phyloP scores from a whole-genome alignment of 805 yeast species.

The Myxozyma kluyveri region DNA sequence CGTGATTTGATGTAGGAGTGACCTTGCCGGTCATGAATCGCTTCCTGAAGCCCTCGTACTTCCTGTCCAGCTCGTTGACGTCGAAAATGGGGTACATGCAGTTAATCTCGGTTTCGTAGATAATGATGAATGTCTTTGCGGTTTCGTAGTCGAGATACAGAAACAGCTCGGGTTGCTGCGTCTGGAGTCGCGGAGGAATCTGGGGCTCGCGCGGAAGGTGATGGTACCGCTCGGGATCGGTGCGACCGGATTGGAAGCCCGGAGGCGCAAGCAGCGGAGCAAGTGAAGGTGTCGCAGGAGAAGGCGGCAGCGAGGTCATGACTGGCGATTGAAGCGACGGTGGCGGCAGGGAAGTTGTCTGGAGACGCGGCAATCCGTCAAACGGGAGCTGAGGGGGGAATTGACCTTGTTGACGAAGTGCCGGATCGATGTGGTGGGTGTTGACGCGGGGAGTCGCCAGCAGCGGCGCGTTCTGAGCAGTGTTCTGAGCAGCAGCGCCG shows the following conservation, averaged over 20 bases:
- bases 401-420: no score
- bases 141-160: slow-evolving; percentile 15
- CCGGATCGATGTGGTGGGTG: no score
- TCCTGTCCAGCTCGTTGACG: slow-evolving; percentile 24
- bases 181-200: not conserved
- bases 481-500: not conserved
- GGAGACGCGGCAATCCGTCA: no score
- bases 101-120: slow-evolving; percentile 32
- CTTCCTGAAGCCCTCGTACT: slow-evolving; percentile 22
- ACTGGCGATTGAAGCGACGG: slow-evolving; percentile 7
- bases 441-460: not conserved
- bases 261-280: not conserved
- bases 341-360: not conserved
- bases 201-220: slow-evolving; percentile 5
- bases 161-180: not conserved
- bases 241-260: not conserved
- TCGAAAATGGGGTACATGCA: slow-evolving; percentile 34
- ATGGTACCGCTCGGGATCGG: slow-evolving; percentile 6
- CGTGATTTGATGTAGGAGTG: not conserved
- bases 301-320: slow-evolving; percentile 11
- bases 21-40: not conserved
- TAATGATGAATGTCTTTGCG: slow-evolving; percentile 21
- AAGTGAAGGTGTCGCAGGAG: slow-evolving; percentile 1
- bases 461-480: not conserved
- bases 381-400: no score